Evolutionary conservation across 805 yeast genomes (phyloP), one percentile per base, ranked within the genome.

Genomic region (Priceomyces fermenticarens): DNA sequence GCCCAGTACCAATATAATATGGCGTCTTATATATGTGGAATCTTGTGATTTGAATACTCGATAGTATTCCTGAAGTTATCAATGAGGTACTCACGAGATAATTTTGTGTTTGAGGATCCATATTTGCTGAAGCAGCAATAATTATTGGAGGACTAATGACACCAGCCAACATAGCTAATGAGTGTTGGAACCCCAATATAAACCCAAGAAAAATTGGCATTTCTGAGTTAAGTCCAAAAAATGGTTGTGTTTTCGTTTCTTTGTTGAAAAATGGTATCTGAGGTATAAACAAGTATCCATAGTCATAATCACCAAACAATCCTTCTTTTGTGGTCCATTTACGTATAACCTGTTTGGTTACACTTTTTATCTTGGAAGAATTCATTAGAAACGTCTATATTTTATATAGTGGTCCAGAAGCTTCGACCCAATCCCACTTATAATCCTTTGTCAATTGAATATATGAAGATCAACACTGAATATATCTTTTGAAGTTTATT

Each of bases 121-220:
- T 69, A 57, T 85, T 73, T 7, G 91, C 91, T 20, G 76, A 60
- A 10, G 72, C 52, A 0, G 89, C 70, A 36, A 88, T 85, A 48
- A 89, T 69, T 40, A 89, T 65, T 2, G 96, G 91, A 7, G 97
- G 96, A 6, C 93, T 70, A 29, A 85, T 84, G 38, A 89, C 78
- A 54, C 97, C 97, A 11, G 96, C 97, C 65, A 89, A 67, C 96
- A 90, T 89, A 17, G 97, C 81, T 48, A 89, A 62, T 1, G 95
- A 68, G 58, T 89, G 97, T 67, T 89, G 97, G 47, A 89, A 73
- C 12, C 97, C 97, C 27, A 90, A 73, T 9, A 89, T 42, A 42
- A 85, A 60, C 1, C 95, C 95, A 42, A 89, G 68, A 6, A 85
- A 51, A n/a, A 88, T 51, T 0, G 97, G 97, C 79, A 90, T 81